Evolutionary conservation across 2,329 filamentous ascomycete species (phyloP).

Genomic region (Ramularia endophylla): DNA sequence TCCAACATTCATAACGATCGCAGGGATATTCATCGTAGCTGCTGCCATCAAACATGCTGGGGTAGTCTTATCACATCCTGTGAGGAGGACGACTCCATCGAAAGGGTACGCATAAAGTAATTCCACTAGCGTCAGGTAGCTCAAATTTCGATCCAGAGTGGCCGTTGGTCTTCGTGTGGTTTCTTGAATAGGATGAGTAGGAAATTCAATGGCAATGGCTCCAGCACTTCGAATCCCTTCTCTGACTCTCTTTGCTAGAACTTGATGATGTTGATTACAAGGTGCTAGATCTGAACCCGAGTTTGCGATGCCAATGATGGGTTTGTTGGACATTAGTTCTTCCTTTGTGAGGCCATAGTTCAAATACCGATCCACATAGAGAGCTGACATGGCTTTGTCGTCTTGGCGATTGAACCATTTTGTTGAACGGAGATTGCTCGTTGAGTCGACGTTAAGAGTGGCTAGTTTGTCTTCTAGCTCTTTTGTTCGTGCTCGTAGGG

Average conservation of each 20-base stretch:
- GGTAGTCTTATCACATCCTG: conserved; percentile 29
- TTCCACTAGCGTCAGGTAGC: conserved; percentile 26
- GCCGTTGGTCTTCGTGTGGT: conserved; percentile 25
- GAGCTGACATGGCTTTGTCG: conserved; percentile 25
- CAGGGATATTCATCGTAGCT: conserved; percentile 27
- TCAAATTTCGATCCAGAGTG: conserved; percentile 26
- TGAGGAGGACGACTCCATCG: conserved; percentile 27
- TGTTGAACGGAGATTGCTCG: conserved; percentile 20
- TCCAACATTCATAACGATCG: conserved; percentile 28
- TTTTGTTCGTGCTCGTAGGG: conserved; percentile 24
- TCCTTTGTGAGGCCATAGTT: conserved; percentile 27
- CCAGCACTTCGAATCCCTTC: conserved; percentile 27
- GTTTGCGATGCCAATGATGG: conserved; percentile 29
- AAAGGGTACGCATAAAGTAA: conserved; percentile 28
- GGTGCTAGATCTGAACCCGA: conserved; percentile 28
- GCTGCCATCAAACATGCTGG: conserved; percentile 29
- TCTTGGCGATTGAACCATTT: conserved; percentile 27
- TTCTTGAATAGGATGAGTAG: conserved; percentile 29
- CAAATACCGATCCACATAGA: conserved; percentile 29
- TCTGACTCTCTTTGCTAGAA: conserved; percentile 24
- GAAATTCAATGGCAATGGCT: conserved; percentile 28
- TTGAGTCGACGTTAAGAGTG: conserved; percentile 12
- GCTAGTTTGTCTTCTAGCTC: conserved; percentile 26
- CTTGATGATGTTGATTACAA: conserved; percentile 27
- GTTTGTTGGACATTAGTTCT: conserved; percentile 24